A percentile compares a stretch with the other conserved stretches of the same genome.
These are phyloP conservation scores for Monosporascus ibericus DNA, from an alignment of 2,329 filamentous ascomycete genomes.

Conservation along the genomic window DNA sequence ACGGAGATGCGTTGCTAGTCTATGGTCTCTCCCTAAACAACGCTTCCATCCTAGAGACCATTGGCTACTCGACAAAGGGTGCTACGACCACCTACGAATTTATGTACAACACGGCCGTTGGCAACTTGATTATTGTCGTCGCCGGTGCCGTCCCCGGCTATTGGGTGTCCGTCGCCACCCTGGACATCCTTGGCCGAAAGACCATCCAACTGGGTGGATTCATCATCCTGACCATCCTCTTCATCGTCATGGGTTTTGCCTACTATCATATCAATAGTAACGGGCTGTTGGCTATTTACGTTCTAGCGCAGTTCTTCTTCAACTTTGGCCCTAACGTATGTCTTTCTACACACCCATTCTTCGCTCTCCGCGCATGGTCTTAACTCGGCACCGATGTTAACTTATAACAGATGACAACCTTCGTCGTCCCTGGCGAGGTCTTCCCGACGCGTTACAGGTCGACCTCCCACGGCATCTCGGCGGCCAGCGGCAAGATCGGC, in stretches of 20 bases:
- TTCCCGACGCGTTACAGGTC: slow-evolving; percentile 53
- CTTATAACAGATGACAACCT: slow-evolving; percentile 38
- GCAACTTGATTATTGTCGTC: slow-evolving; percentile 72
- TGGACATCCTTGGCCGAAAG: slow-evolving; percentile 72
- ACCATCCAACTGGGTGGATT: slow-evolving; percentile 66
- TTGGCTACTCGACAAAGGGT: slow-evolving; percentile 59
- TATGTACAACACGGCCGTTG: slow-evolving; percentile 68
- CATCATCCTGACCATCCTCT: slow-evolving; percentile 51
- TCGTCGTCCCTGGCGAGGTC: slow-evolving; percentile 50
- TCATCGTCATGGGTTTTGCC: slow-evolving; percentile 55
- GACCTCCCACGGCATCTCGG: slow-evolving; percentile 52
- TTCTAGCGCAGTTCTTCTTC: slow-evolving; percentile 53
- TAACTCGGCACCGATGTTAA: background rate
- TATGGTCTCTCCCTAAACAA: slow-evolving; percentile 73
- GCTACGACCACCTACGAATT: slow-evolving; percentile 56
- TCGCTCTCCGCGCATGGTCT: too few relatives aligned
- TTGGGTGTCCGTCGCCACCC: slow-evolving; percentile 70
- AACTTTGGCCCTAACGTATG: slow-evolving; percentile 48
- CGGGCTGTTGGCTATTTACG: slow-evolving; percentile 50
- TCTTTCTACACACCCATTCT: background rate
- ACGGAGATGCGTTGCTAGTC: slow-evolving; percentile 28
- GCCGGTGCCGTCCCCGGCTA: slow-evolving; percentile 77
- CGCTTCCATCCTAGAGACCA: slow-evolving; percentile 61
- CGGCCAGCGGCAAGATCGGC: slow-evolving; percentile 49
- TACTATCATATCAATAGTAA: slow-evolving; percentile 47